Conservation (phyloP, 2,329 filamentous ascomycete genomes). For the Macrophomina tecta region DNA sequence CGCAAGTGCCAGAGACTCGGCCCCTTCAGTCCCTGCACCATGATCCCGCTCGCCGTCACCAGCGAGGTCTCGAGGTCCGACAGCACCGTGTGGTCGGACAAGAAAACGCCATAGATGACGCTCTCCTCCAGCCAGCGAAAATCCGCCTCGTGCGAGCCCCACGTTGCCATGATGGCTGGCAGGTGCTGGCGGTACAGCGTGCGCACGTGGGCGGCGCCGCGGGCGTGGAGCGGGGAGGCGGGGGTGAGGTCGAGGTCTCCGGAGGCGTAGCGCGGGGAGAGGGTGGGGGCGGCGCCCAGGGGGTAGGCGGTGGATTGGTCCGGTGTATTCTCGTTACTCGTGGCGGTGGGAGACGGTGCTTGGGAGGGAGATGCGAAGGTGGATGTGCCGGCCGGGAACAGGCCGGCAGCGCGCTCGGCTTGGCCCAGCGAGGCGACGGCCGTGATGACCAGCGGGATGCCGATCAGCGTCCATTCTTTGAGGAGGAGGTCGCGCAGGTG, state of each 20-base stretch:
- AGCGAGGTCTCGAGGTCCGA: constrained; percentile 62
- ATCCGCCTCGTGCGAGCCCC: constrained; percentile 17
- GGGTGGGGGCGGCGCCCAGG: neutral
- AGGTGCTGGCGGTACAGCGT: constrained; percentile 11
- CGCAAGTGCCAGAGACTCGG: constrained; percentile 64
- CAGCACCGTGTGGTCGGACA: constrained; percentile 62
- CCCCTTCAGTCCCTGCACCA: constrained; percentile 62
- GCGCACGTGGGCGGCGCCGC: constrained; percentile 8
- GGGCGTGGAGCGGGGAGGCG: neutral
- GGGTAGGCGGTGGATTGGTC: neutral
- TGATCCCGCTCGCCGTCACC: constrained; percentile 60
- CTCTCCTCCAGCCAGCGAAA: constrained; percentile 56
- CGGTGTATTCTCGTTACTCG: neutral
- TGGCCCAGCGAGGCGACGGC: constrained; percentile 13
- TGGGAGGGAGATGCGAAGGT: neutral
- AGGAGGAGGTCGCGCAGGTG: constrained; percentile 26
- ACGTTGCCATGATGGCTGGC: constrained; percentile 6
- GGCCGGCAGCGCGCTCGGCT: constrained; percentile 14
- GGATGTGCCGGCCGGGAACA: constrained; percentile 6
- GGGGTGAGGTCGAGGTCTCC: neutral
- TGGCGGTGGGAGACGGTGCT: neutral
- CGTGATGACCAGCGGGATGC: constrained; percentile 24
- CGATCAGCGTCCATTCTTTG: constrained; percentile 24
- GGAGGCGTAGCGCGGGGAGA: constrained; percentile 5
- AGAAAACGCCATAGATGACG: constrained; percentile 65